Base-by-base conservation (phyloP, 2,329 filamentous ascomycete species). In the Dactylellina parvicollis region DNA sequence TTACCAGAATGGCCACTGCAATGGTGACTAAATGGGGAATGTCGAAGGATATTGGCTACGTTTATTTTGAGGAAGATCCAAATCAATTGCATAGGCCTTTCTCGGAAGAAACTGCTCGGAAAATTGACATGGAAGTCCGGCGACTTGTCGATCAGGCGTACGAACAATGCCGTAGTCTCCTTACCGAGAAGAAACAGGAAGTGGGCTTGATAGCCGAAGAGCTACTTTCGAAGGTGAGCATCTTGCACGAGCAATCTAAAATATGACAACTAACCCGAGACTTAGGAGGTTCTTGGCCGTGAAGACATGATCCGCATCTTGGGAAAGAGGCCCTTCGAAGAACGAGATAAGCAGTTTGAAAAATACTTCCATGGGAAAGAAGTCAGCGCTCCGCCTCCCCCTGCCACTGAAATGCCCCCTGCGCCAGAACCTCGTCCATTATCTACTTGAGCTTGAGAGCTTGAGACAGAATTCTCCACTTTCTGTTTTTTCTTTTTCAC, bases 11-110 rank as follows among this genome's bases (percentile, higher is more conserved):
- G 90, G 96, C 95, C 2, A 96, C 91, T 16, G 90, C 91, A 75
- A 99, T 99, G 95, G 95, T 99, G 28, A 99, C 94, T n/a, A 92
- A 96, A 81, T 99, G 92, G 89, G 95, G 95, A 77, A 99, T 99
- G 95, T 96, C 91, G 40, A 87, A 91, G 77, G 96, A 96, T 83
- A 89, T 99, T 49, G 94, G 94, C 28, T 93, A 93, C 76, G 85
- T 99, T 75, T 91, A 96, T 84, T 99, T 94, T 81, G 87, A 90
- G 76, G 90, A 91, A 80, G 86, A 92, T 79, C 86, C 90, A 75
- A 90, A 91, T 80, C 89, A 91, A 79, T 83, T 97, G 71, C 89
- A 93, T 80, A 99, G 99, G 84, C 95, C 95, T 0, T 99, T 98
- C 83, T 94, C 92, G 20, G 95, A 99, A 83, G 86, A 92, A 59